These are phyloP conservation scores for Thalassiosira ordinaria DNA, from an alignment of 352 stramenopile species.

Conservation along the genomic window DNA sequence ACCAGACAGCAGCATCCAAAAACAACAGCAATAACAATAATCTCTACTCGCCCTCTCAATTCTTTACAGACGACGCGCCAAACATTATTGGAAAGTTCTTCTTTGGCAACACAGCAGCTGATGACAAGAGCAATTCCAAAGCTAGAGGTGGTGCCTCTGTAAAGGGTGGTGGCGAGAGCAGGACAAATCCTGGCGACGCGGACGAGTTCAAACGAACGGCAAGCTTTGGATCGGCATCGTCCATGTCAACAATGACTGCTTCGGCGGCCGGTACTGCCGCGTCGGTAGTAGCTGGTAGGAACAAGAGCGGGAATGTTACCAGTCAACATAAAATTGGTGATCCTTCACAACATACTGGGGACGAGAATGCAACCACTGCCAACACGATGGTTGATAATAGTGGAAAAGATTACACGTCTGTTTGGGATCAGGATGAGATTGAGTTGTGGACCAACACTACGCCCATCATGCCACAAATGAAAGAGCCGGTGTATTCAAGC, in stretches of 20 bases:
- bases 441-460: constrained; percentile 45
- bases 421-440: constrained; percentile 36
- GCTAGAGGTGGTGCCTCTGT: no score
- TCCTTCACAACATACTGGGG: no score
- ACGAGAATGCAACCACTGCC: no score
- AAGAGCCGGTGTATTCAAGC: no score
- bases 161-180: neutral
- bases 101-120: no score
- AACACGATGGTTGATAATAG: neutral
- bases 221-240: constrained; percentile 46
- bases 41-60: constrained; percentile 5
- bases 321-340: no score
- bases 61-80: constrained; percentile 57
- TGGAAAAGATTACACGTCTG: neutral
- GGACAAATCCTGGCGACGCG: neutral
- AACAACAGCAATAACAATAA: neutral
- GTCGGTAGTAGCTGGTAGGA: neutral
- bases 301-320: neutral
- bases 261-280: neutral
- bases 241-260: constrained; percentile 31
- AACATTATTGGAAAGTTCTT: constrained; percentile 59
- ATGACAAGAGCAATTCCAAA: no score
- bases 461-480: no score
- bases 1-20: neutral
- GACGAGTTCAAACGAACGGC: constrained; percentile 15